Evolutionary conservation across 1,284 basidiomycete genomes (phyloP), one percentile per base, ranked within the genome.

Genomic region (Malassezia restricta): DNA sequence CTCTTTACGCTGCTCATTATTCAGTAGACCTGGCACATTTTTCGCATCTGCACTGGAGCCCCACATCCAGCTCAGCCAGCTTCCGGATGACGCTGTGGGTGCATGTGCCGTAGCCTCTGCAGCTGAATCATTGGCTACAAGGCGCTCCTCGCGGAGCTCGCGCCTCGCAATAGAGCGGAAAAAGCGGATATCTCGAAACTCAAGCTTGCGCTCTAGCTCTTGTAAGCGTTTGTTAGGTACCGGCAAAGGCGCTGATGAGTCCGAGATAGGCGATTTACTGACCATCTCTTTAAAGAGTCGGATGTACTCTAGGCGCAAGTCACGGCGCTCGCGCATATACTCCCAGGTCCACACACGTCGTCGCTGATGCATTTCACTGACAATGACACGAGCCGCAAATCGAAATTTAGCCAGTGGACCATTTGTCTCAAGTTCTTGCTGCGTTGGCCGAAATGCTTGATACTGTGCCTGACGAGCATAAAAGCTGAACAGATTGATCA

Each of bases 401-500:
- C 78, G 79, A 54, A 92, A 78, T 49, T 90, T 75, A 6, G 88
- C 85, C 59, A 77, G 81, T 3, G 87, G 80, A 5, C 78, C 77
- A 70, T 86, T 89, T 44, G 76, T 71, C 29, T 78, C 70, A 56
- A 87, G 79, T 48, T 84, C 82, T 29, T 79, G 77, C 14, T 80
- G 78, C 38, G 77, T 72, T 0, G 87, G 86, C 27, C 84, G 80
- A 74, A 83, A 87, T 12, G 49, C 49, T 38, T 67, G 66, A 49
- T 73, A 73, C 78, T 89, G 86, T 57, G 86, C 85, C 62, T 87
- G 87, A 49, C 94, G 83, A 43, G 84, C 80, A 75, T 92, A 96
- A 60, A 98, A 86, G 73, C 98, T 92, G 76, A 95, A 96, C 79
- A 96, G 88, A 73, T 99, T 92, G 56, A 91, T 78, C 47, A 98